Percentiles rank a stretch among this genome's conserved stretches.
These are phyloP conservation scores for Middelhovenomyces tepae DNA, from an alignment of 805 yeast species.

Conservation along the genomic window DNA sequence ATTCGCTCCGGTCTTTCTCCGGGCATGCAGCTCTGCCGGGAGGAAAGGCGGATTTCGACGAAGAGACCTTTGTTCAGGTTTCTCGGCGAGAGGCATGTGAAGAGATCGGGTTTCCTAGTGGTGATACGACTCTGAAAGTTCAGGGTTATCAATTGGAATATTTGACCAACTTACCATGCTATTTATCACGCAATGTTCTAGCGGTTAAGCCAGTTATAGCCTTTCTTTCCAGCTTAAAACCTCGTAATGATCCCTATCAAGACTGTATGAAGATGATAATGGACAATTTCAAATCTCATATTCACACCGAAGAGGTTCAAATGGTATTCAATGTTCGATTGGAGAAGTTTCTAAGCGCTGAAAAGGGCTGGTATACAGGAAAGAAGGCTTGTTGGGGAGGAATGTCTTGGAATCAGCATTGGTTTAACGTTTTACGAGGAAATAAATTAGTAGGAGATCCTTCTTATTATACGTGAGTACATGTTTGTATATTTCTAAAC, in stretches of 20 bases:
- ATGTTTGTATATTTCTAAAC: slow-evolving; percentile 5
- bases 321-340: slow-evolving; percentile 24
- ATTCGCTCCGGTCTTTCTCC: slow-evolving; percentile 60
- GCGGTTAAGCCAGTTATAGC: slow-evolving; percentile 61
- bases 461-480: background rate
- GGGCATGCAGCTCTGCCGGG: slow-evolving; percentile 94
- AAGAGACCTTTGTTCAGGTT: slow-evolving; percentile 60
- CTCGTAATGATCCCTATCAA: background rate
- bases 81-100: slow-evolving; percentile 81
- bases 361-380: slow-evolving; percentile 17
- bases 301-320: slow-evolving; percentile 25
- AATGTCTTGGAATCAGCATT: slow-evolving; percentile 25
- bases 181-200: slow-evolving; percentile 69
- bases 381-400: slow-evolving; percentile 28
- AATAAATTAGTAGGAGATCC: slow-evolving; percentile 25
- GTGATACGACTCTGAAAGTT: slow-evolving; percentile 23
- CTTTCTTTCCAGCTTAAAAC: background rate
- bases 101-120: slow-evolving; percentile 59
- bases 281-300: no score
- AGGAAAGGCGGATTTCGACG: slow-evolving; percentile 68
- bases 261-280: no score
- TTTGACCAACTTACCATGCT: slow-evolving; percentile 61
- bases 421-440: slow-evolving; percentile 21
- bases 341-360: slow-evolving; percentile 16
- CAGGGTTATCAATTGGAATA: slow-evolving; percentile 50